Base-by-base conservation (phyloP, 2,329 filamentous ascomycete genomes). In the Fusarium foetens region DNA sequence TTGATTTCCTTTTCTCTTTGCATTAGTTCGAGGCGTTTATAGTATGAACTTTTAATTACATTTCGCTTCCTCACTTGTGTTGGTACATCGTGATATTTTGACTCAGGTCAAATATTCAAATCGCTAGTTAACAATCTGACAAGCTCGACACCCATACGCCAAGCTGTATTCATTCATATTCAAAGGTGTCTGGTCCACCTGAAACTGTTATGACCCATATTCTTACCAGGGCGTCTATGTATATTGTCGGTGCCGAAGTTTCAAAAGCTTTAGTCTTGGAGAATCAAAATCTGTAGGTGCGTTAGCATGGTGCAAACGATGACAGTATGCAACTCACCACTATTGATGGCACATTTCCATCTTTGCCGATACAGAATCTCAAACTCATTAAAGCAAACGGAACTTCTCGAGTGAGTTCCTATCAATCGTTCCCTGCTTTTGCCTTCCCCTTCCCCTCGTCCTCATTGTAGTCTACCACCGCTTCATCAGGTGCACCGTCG, bases 41-140 rank as follows among this genome's bases (percentile, higher is more conserved):
- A 75, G 67, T 77, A 77, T 75, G 75, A 77, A 51, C 68, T 77
- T 76, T 76, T 73, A 77, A 77, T 77, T 62, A 76, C 64, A 73
- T 68, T 73, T 67, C 62, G 48, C 60, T 69, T 76, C 58, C 43
- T 59, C 17, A 29, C 31, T 12, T 49, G 9, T 36, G 29, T 25
- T 49, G 21, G 8, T 25, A 17, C 9, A 14, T 14, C n/a, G 14
- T 64, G 31, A 29, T 25, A 14, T n/a, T 25, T 8, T 27, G 39
- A n/a, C 45, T 58, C 17, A 33, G 54, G 36, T n/a, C 31, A 14
- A 31, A n/a, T 43, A 31, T 29, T n/a, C 29, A 36, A 48, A 39
- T 46, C 5, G 14, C 41, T 31, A 29, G 6, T 31, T 54, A 27
- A 49, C 41, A 33, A 48, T 33, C 31, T 29, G 43, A 45, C 31